Evolutionary conservation across 2,329 filamentous ascomycete genomes (phyloP), one percentile per base, ranked within the genome.

Genomic region (Fusarium xylarioides): DNA sequence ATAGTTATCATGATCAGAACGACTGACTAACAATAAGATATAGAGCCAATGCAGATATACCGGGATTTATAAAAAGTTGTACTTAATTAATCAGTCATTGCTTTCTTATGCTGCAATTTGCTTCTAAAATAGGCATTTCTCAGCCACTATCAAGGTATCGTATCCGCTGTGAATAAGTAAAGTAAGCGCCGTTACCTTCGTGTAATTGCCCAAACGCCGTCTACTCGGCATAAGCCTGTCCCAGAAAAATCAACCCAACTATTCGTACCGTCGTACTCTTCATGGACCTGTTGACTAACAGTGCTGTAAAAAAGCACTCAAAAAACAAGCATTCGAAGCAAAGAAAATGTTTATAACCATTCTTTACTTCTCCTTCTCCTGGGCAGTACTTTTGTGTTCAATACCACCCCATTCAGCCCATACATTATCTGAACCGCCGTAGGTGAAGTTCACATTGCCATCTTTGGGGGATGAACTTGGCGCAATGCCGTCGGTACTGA

Each of bases 401-500:
- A 76, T 55, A 40, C 68, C 26, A 21, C 35, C 71, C 81, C 81
- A 83, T 34, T 80, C 74, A 28, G 74, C 70, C 77, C 79, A 82
- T 37, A 76, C 66, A 62, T 73, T 77, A 40, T 76, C 64, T 14
- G 77, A 73, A 60, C 75, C 76, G 50, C 68, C 73, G 59, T 82
- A 82, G 43, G 81, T 78, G 59, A 82, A 81, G 21, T 65, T 63
- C 6, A 78, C 18, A 11, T 73, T 61, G 9, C 65, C 72, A 21
- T 76, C 73, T 60, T 77, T 78, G 16, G 87, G 83, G 40, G 87
- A 85, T 15, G 86, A 88, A 74, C 85, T 87, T 11, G 85, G 83
- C 81, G 87, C 83, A 15, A 81, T 75, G 34, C 80, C 78, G 53
- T 88, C 87, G 2, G 85, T 85, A 71, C 83, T 83, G 26, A 89